Evolutionary conservation across 305 asterid genomes (phyloP).

Genomic region (Rubia peregrina): DNA sequence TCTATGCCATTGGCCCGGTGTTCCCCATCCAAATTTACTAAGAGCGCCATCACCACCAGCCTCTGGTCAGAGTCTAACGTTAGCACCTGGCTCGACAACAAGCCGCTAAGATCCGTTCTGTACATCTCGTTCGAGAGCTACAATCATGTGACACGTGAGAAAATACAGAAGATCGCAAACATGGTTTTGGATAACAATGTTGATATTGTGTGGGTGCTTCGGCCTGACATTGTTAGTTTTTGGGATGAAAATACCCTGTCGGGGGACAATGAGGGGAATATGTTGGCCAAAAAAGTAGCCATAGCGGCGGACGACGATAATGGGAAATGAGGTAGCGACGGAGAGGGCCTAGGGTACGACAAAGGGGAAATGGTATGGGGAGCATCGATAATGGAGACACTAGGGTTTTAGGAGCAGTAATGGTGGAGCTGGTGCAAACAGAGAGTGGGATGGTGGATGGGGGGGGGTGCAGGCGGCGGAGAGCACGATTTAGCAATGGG

Average conservation of each 20-base stretch:
- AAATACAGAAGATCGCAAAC: conserved; percentile 27
- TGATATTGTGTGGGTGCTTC: conserved; percentile 29
- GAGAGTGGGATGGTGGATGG: too few species aligned
- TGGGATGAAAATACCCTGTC: conserved; percentile 26
- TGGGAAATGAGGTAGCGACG: too few species aligned
- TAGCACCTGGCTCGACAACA: conserved; percentile 28
- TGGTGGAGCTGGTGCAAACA: too few species aligned
- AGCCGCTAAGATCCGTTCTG: conserved; percentile 28
- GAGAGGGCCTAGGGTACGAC: too few species aligned
- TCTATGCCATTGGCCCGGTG: conserved; percentile 31
- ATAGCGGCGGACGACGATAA: too few species aligned
- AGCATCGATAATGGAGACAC: too few species aligned
- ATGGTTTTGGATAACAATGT: conserved; percentile 25
- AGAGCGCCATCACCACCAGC: conserved; percentile 23
- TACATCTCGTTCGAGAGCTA: conserved; percentile 39
- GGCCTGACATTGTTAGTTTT: conserved; percentile 32
- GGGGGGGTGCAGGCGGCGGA: too few species aligned
- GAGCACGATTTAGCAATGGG: too few species aligned
- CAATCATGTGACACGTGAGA: conserved; percentile 23
- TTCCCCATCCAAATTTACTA: conserved; percentile 26
- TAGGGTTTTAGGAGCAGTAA: too few species aligned
- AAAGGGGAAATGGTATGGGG: too few species aligned
- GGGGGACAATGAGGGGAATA: too few species aligned
- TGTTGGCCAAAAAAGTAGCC: too few species aligned
- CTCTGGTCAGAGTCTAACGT: conserved; percentile 40